phyloP scores from a whole-genome alignment of 805 yeast species.

The Pichia phayaonensis region DNA sequence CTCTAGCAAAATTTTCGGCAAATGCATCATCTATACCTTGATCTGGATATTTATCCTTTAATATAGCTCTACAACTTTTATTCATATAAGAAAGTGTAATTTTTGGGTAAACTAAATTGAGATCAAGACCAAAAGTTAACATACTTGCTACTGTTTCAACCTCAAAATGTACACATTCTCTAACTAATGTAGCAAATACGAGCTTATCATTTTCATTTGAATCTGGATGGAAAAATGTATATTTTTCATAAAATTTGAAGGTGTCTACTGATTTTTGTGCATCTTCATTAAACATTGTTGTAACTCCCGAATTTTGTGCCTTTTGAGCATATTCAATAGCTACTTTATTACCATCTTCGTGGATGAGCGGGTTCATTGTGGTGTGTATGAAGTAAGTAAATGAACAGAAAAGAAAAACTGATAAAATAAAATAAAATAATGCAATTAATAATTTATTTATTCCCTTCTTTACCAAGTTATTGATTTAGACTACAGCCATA shows the following conservation, averaged over 20 bases:
- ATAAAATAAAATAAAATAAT: no score
- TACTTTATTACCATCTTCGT: slow-evolving; percentile 5
- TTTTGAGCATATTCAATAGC: slow-evolving; percentile 9
- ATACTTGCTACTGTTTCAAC: slow-evolving; percentile 13
- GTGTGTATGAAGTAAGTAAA: background rate
- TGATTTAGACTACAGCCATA: background rate
- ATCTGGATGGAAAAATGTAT: slow-evolving; percentile 8
- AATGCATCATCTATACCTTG: slow-evolving; percentile 2
- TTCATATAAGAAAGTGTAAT: slow-evolving; percentile 8
- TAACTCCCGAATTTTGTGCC: slow-evolving; percentile 8
- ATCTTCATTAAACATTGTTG: slow-evolving; percentile 12
- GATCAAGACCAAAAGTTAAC: slow-evolving; percentile 12
- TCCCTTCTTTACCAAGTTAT: background rate
- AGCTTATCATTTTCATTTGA: slow-evolving; percentile 3
- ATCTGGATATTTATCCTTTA: slow-evolving; percentile 3
- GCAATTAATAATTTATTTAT: no score
- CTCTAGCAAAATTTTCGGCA: slow-evolving; percentile 9
- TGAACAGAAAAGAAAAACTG: no score
- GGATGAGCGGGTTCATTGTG: slow-evolving; percentile 10
- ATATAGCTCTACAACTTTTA: slow-evolving; percentile 6
- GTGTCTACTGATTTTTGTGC: slow-evolving; percentile 9
- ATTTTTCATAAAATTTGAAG: slow-evolving; percentile 7
- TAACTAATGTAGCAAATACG: slow-evolving; percentile 9
- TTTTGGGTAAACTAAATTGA: slow-evolving; percentile 6
- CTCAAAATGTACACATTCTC: slow-evolving; percentile 15